Base-by-base conservation (phyloP, 208 protist genomes). In the Leishmania guyanensis region DNA sequence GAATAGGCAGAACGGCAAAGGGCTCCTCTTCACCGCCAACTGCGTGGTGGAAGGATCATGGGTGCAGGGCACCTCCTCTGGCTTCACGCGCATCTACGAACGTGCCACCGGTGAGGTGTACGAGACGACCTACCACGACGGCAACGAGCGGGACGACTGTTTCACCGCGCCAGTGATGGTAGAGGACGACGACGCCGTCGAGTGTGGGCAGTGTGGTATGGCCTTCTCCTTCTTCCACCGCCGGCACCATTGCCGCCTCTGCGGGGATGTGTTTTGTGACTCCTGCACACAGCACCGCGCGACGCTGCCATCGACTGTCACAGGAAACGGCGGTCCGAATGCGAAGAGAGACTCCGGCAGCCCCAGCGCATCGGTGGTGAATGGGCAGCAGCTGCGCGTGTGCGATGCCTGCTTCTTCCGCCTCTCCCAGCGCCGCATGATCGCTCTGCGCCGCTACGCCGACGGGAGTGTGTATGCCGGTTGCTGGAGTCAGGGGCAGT, bases 211-310 rank as follows among this genome's bases (percentile, higher is more conserved):
- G 73, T 99, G 98, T 82, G 68, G 81, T 66, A 80, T 75, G 0
- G 53, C 84, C 33, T 99, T 99, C 84, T 88, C 79, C 39, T 82
- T 98, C 29, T 96, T 99, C 69, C 84, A 93, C 2, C 91, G 94
- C 20, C 92, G 94, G 8, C 94, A 97, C 83, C 97, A 99, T 84
- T 99, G 98, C 86, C 93, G 98, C 39, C 78, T 98, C 36, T 99
- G 98, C 84, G 98, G 98, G 2, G 79, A 94, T 22, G 86, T 99
- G 14, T 94, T 97, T 77, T 99, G 97, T 81, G 91, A 95, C 73
- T 76, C 84, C n/a, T 99, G 97, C 89, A 88, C 93, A 17, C 86
- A 91, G 77, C 81, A 86, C 64, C 88, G 93, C 5, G 93, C 92
- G 0, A 72, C 83, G 12, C 81, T 98, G 77, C 94, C 94, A 5